Evolutionary conservation across 2,329 filamentous ascomycete genomes (phyloP).

Genomic region (Calonectria henricotiae): DNA sequence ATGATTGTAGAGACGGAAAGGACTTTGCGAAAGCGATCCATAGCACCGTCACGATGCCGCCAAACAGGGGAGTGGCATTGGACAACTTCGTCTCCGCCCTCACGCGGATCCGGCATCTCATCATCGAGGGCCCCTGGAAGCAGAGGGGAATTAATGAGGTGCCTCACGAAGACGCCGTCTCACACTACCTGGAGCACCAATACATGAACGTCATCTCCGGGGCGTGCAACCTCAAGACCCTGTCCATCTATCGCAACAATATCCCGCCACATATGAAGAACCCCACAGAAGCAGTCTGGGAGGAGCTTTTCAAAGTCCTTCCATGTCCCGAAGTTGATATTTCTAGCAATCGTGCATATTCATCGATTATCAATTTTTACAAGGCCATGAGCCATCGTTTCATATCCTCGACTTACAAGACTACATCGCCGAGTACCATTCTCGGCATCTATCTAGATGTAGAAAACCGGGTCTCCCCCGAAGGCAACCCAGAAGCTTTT

Average conservation of each 20-base stretch:
- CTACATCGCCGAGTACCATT: not conserved
- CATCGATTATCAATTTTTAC: conserved; percentile 11
- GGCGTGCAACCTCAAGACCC: not conserved
- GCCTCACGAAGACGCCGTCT: not conserved
- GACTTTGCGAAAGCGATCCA: conserved; percentile 4
- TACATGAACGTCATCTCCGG: conserved; percentile 13
- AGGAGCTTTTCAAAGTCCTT: conserved; percentile 2
- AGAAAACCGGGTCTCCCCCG: not conserved
- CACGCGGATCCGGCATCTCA: conserved; percentile 16
- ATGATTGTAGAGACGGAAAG: not conserved
- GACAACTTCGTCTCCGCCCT: conserved; percentile 10
- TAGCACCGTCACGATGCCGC: not conserved
- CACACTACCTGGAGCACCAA: conserved; percentile 6
- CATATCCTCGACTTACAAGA: not conserved
- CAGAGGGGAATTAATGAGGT: not conserved
- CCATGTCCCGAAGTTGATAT: conserved; percentile 9
- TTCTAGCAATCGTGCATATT: conserved; percentile 5
- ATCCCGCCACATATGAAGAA: conserved; percentile 13
- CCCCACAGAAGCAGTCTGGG: conserved; percentile 12
- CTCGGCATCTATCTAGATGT: not conserved
- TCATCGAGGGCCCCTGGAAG: conserved; percentile 23
- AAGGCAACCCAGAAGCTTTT: not conserved
- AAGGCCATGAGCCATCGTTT: conserved; percentile 1
- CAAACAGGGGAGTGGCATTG: not conserved
- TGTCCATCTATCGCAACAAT: conserved; percentile 19